Percentiles rank a stretch among this genome's conserved stretches.
Conservation (phyloP, 768 basidiomycete genomes). For the Kwoniella heveanensis region DNA sequence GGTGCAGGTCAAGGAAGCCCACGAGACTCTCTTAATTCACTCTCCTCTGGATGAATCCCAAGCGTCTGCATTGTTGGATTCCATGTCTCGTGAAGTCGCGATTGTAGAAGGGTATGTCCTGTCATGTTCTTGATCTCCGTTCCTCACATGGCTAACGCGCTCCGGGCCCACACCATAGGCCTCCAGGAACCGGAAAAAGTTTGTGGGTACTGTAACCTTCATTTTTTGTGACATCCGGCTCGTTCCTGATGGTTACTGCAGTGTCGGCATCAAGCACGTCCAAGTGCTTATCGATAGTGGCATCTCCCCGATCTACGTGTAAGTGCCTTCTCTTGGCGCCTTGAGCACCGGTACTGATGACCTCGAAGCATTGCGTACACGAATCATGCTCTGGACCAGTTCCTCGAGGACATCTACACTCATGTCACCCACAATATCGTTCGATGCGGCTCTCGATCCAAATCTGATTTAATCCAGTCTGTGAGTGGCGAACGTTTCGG, state of each 20-base stretch:
- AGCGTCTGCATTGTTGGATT: not conserved
- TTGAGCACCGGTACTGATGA: not conserved
- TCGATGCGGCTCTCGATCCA: not conserved
- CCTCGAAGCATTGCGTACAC: not conserved
- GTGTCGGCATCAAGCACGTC: not conserved
- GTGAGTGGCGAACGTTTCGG: no score
- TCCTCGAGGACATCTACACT: not conserved
- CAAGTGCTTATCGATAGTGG: not conserved
- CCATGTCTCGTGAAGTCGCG: not conserved
- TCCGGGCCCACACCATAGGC: not conserved
- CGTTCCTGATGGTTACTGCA: no score
- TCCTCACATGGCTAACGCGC: no score
- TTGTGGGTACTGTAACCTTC: no score
- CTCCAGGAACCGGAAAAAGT: not conserved
- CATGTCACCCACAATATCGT: not conserved
- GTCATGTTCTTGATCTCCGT: no score
- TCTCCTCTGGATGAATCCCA: not conserved
- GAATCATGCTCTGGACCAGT: not conserved
- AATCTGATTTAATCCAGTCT: not conserved
- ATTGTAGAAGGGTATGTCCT: not conserved
- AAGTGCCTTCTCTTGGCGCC: not conserved
- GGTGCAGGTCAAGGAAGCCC: not conserved
- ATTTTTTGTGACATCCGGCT: no score
- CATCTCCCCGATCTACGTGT: not conserved
- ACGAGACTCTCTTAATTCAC: not conserved